These are phyloP conservation scores for Rhodotorula glutinis DNA, from an alignment of 1,284 basidiomycete genomes.

Conservation along the genomic window DNA sequence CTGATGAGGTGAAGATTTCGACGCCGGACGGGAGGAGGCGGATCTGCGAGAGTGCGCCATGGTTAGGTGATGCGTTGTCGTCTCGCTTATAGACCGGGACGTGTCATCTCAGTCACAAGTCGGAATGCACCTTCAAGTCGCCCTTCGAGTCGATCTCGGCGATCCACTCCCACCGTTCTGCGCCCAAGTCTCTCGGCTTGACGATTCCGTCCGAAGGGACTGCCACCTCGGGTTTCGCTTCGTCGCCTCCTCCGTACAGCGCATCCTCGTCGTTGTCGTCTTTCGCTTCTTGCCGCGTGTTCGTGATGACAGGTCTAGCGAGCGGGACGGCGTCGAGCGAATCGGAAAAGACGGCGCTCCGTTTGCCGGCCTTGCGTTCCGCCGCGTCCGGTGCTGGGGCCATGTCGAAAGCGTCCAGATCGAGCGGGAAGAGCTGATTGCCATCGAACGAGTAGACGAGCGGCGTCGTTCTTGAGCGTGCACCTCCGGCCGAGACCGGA, in stretches of 20 bases:
- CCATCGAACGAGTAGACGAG: not conserved
- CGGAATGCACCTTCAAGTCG: constrained; percentile 13
- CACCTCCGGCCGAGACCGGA: not conserved
- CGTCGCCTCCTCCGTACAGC: constrained; percentile 17
- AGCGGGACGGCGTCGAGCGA: not conserved
- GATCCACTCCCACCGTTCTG: constrained; percentile 11
- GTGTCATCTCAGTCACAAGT: not conserved
- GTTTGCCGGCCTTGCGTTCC: not conserved
- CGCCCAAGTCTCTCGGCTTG: not conserved
- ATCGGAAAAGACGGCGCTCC: constrained; percentile 8
- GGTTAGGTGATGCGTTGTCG: too few species aligned
- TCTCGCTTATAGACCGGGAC: not conserved
- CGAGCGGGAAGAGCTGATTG: not conserved
- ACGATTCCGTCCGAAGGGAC: not conserved
- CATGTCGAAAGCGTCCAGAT: not conserved
- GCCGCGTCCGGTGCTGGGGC: not conserved
- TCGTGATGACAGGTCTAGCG: too few species aligned
- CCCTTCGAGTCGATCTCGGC: constrained; percentile 18
- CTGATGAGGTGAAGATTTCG: constrained; percentile 48
- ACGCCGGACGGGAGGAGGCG: constrained; percentile 48
- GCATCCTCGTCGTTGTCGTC: constrained; percentile 34
- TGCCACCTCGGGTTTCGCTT: too few species aligned
- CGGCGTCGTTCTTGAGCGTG: constrained; percentile 2
- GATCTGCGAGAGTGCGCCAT: too few species aligned
- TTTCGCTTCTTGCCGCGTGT: too few species aligned